Conservation (phyloP, 331 rosid species). For the Dryas integrifolia region DNA sequence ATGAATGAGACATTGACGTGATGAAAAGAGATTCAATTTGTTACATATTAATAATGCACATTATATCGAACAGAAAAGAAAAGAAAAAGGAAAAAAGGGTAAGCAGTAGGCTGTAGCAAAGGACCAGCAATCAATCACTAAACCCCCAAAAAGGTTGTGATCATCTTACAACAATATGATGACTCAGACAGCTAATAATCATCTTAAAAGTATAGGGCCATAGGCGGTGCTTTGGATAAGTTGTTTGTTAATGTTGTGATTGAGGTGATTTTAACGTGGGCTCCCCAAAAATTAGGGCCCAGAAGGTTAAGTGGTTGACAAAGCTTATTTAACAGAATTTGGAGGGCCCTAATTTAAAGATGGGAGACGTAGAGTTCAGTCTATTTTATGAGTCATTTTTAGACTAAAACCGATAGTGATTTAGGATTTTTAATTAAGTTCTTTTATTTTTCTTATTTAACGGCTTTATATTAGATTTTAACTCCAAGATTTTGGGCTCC, state of each 20-base stretch:
- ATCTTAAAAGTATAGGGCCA: slow-evolving; percentile 6
- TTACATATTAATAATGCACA: background rate
- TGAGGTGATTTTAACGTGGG: slow-evolving; percentile 10
- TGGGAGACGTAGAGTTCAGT: too few relatives aligned
- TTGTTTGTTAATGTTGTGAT: slow-evolving; percentile 3
- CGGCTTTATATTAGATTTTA: too few relatives aligned
- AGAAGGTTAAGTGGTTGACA: slow-evolving; percentile 13
- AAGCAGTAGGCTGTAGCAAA: background rate
- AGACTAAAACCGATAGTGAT: too few relatives aligned
- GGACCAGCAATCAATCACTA: slow-evolving; percentile 6
- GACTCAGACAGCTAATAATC: slow-evolving; percentile 4
- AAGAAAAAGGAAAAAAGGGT: background rate
- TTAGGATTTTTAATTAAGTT: too few relatives aligned
- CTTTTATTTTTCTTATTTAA: too few relatives aligned
- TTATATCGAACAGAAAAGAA: background rate
- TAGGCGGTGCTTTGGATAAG: slow-evolving; percentile 25
- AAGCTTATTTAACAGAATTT: background rate
- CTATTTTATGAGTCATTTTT: too few relatives aligned
- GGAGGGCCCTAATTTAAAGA: slow-evolving; percentile 14
- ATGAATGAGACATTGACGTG: background rate
- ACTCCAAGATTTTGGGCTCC: too few relatives aligned
- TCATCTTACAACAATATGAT: slow-evolving; percentile 12
- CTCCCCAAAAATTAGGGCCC: background rate
- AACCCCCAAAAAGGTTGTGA: slow-evolving; percentile 6
- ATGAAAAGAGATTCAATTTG: background rate